Evolutionary conservation across 495 filamentous ascomycete genomes (phyloP).

Genomic region (Penicillium maclennaniae): DNA sequence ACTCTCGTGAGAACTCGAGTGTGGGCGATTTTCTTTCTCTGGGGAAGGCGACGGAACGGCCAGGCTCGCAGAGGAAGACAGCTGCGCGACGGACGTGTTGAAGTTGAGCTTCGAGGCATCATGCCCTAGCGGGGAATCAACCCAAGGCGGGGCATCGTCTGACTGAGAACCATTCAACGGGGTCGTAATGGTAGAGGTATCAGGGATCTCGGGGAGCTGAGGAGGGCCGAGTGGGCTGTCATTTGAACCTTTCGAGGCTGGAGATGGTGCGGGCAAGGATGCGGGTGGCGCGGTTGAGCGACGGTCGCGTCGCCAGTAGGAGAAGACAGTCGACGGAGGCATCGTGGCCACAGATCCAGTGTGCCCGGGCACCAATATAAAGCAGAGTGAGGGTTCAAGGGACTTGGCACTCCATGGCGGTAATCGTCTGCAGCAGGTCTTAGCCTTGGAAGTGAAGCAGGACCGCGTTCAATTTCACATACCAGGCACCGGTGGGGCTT

Average conservation of each 20-base stretch:
- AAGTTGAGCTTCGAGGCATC: constrained; percentile 27
- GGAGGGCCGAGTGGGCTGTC: constrained; percentile 28
- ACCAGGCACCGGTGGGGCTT: constrained; percentile 22
- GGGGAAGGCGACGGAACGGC: constrained; percentile 24
- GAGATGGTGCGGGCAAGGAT: constrained; percentile 22
- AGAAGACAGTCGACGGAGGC: constrained; percentile 45
- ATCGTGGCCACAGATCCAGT: constrained; percentile 23
- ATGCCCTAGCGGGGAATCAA: constrained; percentile 21
- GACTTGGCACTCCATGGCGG: constrained; percentile 19
- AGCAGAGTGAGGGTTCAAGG: constrained; percentile 7
- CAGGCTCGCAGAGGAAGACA: constrained; percentile 33
- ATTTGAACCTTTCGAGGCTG: constrained; percentile 16
- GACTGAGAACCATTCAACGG: constrained; percentile 18
- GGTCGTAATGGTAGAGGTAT: constrained; percentile 26
- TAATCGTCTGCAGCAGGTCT: constrained; percentile 10
- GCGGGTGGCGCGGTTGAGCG: constrained; percentile 37
- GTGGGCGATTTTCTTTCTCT: constrained; percentile 29
- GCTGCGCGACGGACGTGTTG: constrained; percentile 21
- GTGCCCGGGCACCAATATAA: constrained; percentile 6
- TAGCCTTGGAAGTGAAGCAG: constrained; percentile 16
- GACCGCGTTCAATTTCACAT: constrained; percentile 17
- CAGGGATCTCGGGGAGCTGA: constrained; percentile 33
- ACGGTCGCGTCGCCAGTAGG: constrained; percentile 48
- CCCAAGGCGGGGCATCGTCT: constrained; percentile 14
- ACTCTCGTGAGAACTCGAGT: constrained; percentile 35